Evolutionary conservation across 257 asterid species (phyloP).

Genomic region (Paraleonurus japonicus): DNA sequence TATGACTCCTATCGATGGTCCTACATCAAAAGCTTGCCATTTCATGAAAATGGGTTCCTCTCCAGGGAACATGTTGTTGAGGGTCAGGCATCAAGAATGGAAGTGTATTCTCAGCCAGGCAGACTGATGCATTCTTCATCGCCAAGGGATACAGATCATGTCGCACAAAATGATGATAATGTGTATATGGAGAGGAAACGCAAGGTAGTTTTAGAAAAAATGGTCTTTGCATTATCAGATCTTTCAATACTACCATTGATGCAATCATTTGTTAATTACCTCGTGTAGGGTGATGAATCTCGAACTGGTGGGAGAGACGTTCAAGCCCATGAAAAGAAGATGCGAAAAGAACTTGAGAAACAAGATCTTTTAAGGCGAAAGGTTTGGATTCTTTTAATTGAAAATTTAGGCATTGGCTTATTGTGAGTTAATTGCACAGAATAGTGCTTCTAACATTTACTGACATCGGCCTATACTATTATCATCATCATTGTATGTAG

Average conservation of each 20-base stretch:
- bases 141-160: constrained; percentile 36
- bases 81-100: constrained; percentile 50
- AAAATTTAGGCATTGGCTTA: neutral
- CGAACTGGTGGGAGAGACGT: constrained; percentile 71
- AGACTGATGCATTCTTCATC: constrained; percentile 37
- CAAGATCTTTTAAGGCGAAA: constrained; percentile 77
- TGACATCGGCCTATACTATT: constrained; percentile 28
- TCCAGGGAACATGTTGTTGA: constrained; percentile 63
- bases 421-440: neutral
- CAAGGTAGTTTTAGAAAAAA: constrained; percentile 51
- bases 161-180: constrained; percentile 32
- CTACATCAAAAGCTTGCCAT: constrained; percentile 40
- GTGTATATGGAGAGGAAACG: constrained; percentile 47
- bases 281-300: constrained; percentile 64
- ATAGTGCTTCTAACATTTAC: constrained; percentile 10
- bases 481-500: constrained; percentile 37
- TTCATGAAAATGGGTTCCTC: constrained; percentile 62
- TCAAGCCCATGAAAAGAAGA: constrained; percentile 73
- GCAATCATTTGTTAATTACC: constrained; percentile 19
- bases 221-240: constrained; percentile 17
- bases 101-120: constrained; percentile 33
- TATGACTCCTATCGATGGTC: constrained; percentile 40
- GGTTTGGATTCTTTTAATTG: constrained; percentile 42
- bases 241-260: neutral
- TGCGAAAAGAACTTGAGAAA: constrained; percentile 80